Base-by-base conservation (phyloP, 352 stramenopile genomes). In the Globisporangium ultimum region DNA sequence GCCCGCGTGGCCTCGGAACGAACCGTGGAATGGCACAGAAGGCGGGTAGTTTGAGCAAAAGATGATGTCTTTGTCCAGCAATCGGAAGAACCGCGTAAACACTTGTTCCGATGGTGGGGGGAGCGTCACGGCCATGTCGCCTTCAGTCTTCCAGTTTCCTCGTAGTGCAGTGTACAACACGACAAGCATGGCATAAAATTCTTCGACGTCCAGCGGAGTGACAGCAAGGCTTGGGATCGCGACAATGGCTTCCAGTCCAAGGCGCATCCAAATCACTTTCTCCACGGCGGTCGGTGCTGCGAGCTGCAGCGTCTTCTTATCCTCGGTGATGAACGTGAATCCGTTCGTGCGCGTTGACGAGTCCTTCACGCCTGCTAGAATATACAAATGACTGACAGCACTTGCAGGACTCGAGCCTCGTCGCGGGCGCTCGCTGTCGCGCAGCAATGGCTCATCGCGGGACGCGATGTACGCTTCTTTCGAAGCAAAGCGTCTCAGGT, bases 141-240 rank as follows among this genome's bases (percentile, higher is more conserved):
- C 86, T 45, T 92, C 84, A 0, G 83, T 95, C 38, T 82, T 72
- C 86, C 86, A 95, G 50, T 84, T 91, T 1, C 82, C 84, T 36
- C 77, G 80, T 54, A 89, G 60, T 2, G 86, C 80, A 0, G 86
- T 95, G 63, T 92, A 95, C 15, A 95, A 55, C 15, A 95, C 86
- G 9, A 95, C 85, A 18, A 95, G 70, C 86, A 95, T 93, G 0
- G 86, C 86, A 60, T 95, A 95, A 59, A 95, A 95, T 54, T 95
- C 86, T 53, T 95, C 86, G 67, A 95, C 91, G 38, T 95, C 86
- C 20, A 95, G 66, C 17, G 86, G 86, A 12, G 81, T 82, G 13
- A 95, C 80, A 0, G 86, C 82, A 11, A 95, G 60, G 10, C 84
- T 88, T 2, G 86, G 86, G 41, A 93, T 74, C 28, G 86, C 85